phyloP scores from a whole-genome alignment of 2,329 filamentous ascomycete genomes.

The Helminthosporium solani region DNA sequence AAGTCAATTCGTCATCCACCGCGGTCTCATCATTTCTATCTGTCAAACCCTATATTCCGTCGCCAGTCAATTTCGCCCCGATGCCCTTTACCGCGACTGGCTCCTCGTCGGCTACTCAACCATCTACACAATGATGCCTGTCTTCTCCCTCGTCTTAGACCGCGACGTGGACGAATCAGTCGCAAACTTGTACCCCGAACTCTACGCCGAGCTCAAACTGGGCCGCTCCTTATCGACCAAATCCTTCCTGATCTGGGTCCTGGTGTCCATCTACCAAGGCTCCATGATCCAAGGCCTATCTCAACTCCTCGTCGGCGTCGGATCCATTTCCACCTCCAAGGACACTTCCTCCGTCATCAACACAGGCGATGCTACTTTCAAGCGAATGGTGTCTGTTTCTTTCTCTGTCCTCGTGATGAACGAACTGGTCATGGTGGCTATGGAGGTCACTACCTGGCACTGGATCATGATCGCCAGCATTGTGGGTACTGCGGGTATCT shows the following conservation, averaged over 20 bases:
- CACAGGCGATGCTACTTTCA: slow-evolving; percentile 37
- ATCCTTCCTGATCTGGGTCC: slow-evolving; percentile 96
- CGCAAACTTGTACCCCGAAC: slow-evolving; percentile 91
- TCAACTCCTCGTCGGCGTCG: slow-evolving; percentile 79
- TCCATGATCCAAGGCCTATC: slow-evolving; percentile 92
- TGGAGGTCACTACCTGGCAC: slow-evolving; percentile 97
- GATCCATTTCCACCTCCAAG: too few relatives aligned
- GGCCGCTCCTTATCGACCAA: slow-evolving; percentile 85
- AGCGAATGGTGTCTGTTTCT: slow-evolving; percentile 78
- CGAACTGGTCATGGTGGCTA: slow-evolving; percentile 94
- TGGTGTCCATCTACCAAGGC: slow-evolving; percentile 93
- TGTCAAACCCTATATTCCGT: slow-evolving; percentile 98
- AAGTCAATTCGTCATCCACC: slow-evolving; percentile 96
- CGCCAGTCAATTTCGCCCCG: slow-evolving; percentile 86
- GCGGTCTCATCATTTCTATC: slow-evolving; percentile 89
- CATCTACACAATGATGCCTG: slow-evolving; percentile 88
- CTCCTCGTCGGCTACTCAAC: slow-evolving; percentile 95
- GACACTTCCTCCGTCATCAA: slow-evolving; percentile 24
- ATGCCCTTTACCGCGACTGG: slow-evolving; percentile 93
- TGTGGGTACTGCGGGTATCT: slow-evolving; percentile 78
- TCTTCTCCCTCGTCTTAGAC: slow-evolving; percentile 91
- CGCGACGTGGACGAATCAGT: slow-evolving; percentile 92
- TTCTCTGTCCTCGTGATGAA: slow-evolving; percentile 93
- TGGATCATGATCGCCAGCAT: slow-evolving; percentile 85
- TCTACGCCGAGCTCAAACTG: slow-evolving; percentile 95